Base-by-base conservation (phyloP, 352 stramenopile genomes). In the Hyaloperonospora brassicae region DNA sequence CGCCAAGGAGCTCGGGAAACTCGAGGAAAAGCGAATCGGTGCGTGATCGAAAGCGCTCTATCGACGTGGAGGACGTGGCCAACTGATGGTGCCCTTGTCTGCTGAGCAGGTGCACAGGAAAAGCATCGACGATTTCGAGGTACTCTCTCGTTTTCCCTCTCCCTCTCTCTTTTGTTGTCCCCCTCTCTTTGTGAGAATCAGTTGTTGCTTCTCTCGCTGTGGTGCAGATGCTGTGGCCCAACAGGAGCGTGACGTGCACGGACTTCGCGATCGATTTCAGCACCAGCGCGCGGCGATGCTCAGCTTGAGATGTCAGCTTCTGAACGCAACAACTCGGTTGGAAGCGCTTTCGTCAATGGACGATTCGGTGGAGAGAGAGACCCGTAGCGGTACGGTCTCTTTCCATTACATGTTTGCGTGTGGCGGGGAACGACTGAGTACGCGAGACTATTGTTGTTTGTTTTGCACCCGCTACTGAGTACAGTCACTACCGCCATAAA, bases 21-120 rank as follows among this genome's bases (percentile, higher is more conserved):
- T 86, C 1, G 73, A 81, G 55, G 73, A 73, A 40, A 80, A 72
- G 21, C 61, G 73, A 48, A 66, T 55, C 5, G 62, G 79, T 86
- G 55, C 14, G 48, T 27, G 14, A 21, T 21, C n/a, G 23, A 24
- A 5, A 44, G 39, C 14, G 5, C 22, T 10, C 23, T 1, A 10
- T 5, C 12, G 39, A 2, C 5, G 7, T 44, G 13, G 6, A 42
- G 14, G 14, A n/a, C n/a, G n/a, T 44, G 27, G 3, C 39, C 23
- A 13, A 22, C 9, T 70, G n/a, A 55, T 22, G 47, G 39, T 5
- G 11, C 5, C 22, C 12, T 44, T 36, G 13, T 0, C 48, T 17
- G 39, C 2, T 41, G 52, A 38, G 2, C 27, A 88, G 78, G 71
- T 57, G 52, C 56, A 11, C 66, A 83, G 21, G 58, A 52, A 47